A percentile compares a stretch with the other conserved stretches of the same genome.
Conservation (phyloP, 1,284 basidiomycete species). For the Trichosporon sp. region DNA sequence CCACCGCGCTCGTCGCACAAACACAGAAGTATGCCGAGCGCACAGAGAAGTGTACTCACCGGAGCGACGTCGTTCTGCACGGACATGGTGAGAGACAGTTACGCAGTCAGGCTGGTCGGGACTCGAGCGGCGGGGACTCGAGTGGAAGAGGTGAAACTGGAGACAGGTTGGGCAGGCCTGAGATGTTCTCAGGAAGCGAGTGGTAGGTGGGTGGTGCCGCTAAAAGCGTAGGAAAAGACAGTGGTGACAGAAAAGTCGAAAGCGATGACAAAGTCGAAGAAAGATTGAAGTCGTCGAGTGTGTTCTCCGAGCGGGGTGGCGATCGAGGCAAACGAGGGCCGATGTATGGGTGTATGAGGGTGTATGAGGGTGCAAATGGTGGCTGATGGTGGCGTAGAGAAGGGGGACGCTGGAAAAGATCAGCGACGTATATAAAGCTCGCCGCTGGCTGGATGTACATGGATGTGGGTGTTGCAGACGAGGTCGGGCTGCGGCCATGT, state of each 20-base stretch:
- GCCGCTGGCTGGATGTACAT: neutral
- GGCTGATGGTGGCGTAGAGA: conserved; percentile 18
- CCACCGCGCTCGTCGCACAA: too few relatives aligned
- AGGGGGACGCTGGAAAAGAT: neutral
- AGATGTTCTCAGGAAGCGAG: neutral
- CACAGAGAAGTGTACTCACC: neutral
- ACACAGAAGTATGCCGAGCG: neutral
- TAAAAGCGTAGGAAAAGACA: neutral
- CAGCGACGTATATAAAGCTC: conserved; percentile 10
- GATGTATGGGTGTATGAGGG: neutral
- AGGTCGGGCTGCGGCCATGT: conserved; percentile 4
- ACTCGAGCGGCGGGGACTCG: neutral
- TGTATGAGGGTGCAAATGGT: neutral
- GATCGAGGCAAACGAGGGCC: conserved; percentile 10
- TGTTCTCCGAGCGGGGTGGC: neutral
- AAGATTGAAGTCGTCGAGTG: neutral
- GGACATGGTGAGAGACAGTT: conserved; percentile 4
- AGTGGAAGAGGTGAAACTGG: neutral
- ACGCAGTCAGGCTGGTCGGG: neutral
- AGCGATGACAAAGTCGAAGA: neutral
- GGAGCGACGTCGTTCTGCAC: neutral
- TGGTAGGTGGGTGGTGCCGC: neutral
- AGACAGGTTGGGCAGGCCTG: neutral
- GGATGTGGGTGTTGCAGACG: neutral
- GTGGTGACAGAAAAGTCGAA: neutral